Evolutionary conservation across 352 stramenopile genomes (phyloP), one percentile per base, ranked within the genome.

Genomic region (Halophytophthora polymorphica): DNA sequence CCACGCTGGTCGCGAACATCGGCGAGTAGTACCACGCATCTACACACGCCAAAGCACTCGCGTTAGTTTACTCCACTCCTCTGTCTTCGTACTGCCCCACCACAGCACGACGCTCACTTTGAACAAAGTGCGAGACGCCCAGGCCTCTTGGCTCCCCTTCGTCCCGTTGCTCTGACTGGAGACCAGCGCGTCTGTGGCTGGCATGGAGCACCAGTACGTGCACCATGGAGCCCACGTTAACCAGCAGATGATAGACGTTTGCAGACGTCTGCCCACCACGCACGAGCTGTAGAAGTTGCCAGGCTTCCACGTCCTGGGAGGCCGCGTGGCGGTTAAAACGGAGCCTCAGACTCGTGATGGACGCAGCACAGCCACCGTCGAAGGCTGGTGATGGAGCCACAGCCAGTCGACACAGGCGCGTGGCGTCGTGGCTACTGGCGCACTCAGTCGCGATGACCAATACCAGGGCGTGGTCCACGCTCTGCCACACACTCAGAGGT

Each of bases 401-500:
- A 4, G 63, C 64, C 17, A 88, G 39, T 23, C 77, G 61, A 46
- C 63, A 77, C 31, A 51, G 51, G 14, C 61, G 54, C 35, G 53
- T 54, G 14, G 14, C 38, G 13, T 79, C 66, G 46, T 56, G 54
- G 6, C 56, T 59, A 28, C 66, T 44, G 3, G 45, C 45, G 18
- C 23, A 42, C 5, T 82, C 69, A 0, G 35, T 68, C 2, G 60
- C 61, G 42, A 86, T 64, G 0, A 61, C 71, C 0, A 80, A 55
- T 13, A 91, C 67, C n/a, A 89, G 19, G 10, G 51, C 40, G 21
- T 77, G 36, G 43, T 88, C 71, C 4, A 54, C 35, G 49, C 66
- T 88, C 49, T 91, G 75, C 80, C 77, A 89, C 6, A 91, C 57
- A 6, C 64, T 55, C 25, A 91, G 56, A 2, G 61, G 53, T 2